Evolutionary conservation across 2,329 filamentous ascomycete species (phyloP).

Genomic region (Sporothrix brasiliensis): DNA sequence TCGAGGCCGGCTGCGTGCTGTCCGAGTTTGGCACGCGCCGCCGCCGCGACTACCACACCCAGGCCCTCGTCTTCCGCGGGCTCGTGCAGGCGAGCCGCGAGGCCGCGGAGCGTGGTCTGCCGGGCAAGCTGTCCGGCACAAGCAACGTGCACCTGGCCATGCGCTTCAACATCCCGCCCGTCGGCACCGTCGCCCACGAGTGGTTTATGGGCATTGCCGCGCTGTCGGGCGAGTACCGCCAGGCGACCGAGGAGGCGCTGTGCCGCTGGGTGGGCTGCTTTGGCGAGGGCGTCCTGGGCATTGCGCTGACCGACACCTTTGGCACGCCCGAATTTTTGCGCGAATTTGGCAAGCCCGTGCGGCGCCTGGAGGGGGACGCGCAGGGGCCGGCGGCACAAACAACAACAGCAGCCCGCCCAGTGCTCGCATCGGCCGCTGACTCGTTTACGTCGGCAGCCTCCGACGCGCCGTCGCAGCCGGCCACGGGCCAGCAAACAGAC

Average conservation of each 20-base stretch:
- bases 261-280: conserved; percentile 91
- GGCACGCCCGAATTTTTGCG: conserved; percentile 87
- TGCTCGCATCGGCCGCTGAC: background rate
- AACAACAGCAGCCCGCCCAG: too few relatives aligned
- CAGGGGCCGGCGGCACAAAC: background rate
- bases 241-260: conserved; percentile 81
- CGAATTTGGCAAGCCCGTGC: conserved; percentile 72
- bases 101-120: conserved; percentile 63
- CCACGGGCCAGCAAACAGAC: conserved; percentile 43
- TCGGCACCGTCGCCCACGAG: conserved; percentile 91
- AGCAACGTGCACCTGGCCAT: conserved; percentile 98
- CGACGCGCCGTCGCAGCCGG: background rate
- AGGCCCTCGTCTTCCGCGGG: conserved; percentile 86
- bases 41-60: conserved; percentile 90
- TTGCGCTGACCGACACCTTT: conserved; percentile 95
- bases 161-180: conserved; percentile 80
- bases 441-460: conserved; percentile 37
- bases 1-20: conserved; percentile 82
- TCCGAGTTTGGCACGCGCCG: conserved; percentile 93
- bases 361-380: conserved; percentile 45
- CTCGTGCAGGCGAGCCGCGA: conserved; percentile 78
- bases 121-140: conserved; percentile 79
- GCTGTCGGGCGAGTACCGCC: conserved; percentile 80
- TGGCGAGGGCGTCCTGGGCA: conserved; percentile 77
- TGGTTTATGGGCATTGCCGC: conserved; percentile 99